Evolutionary conservation across 169 alveolate species (phyloP), one percentile per base, ranked within the genome.

Genomic region (Plasmodium gonderi): DNA sequence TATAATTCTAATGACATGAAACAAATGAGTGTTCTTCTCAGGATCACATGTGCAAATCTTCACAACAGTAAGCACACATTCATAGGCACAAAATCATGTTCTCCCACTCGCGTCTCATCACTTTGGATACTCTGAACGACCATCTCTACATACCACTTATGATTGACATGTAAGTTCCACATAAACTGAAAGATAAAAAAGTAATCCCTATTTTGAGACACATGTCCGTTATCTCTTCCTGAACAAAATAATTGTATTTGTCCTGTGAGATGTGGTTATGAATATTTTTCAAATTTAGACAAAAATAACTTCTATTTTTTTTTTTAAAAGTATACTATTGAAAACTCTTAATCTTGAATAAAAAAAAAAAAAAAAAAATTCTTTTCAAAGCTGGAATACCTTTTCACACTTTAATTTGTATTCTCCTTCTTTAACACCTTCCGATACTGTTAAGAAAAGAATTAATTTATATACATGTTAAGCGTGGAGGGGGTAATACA

Each of bases 331-430:
- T n/a, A n/a, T n/a, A n/a, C n/a, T n/a, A n/a, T n/a, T n/a, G n/a
- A n/a, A n/a, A n/a, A n/a, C n/a, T n/a, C n/a, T n/a, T n/a, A 20
- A 67, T 20, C 6, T 3, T 12, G 7, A 54, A 54, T 6, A 60
- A 60, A 60, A 60, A 60, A 17, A 49, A 20, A 60, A 60, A 20
- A 60, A 60, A 17, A 60, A 60, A 51, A 54, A 2, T 1, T 0
- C 38, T 14, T n/a, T 36, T 60, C 36, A 17, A 23, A 17, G 47
- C 14, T n/a, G 14, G 60, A 20, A 11, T 9, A 81, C 91, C 74
- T 42, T 81, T 67, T 65, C 91, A 68, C 80, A 11, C 69, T 81
- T 81, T 9, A 81, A 54, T 81, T 81, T 81, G 80, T 81, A 81
- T 26, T 81, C 74, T 7, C 91, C 87, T 45, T 78, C 91, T 20